Evolutionary conservation across 176 grass and related monocot species (phyloP).

Genomic region (Rhynchospora breviuscula): DNA sequence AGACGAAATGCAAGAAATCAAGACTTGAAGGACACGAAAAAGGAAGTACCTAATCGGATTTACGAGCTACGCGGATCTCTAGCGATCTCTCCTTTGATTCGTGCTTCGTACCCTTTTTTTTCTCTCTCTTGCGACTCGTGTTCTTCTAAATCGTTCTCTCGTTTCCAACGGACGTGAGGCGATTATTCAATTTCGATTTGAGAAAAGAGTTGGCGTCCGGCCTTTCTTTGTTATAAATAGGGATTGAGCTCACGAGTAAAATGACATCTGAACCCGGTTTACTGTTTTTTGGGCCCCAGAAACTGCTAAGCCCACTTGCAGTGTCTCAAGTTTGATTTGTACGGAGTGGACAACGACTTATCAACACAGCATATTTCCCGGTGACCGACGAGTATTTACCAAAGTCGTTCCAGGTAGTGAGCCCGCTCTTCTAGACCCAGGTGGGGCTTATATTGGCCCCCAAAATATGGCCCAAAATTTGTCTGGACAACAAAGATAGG

Average conservation of each 20-base stretch:
- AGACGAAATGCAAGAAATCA: background rate
- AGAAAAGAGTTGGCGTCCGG: constrained; percentile 18
- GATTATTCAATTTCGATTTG: constrained; percentile 15
- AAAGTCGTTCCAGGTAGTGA: background rate
- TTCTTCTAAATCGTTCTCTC: constrained; percentile 12
- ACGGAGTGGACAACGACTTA: background rate
- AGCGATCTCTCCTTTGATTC: background rate
- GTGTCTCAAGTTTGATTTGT: background rate
- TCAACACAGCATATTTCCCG: background rate
- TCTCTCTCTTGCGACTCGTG: constrained; percentile 25
- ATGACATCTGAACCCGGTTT: background rate
- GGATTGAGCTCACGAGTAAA: background rate
- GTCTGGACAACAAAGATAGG: too few relatives aligned
- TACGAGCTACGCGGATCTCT: background rate
- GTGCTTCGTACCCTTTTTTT: too few relatives aligned
- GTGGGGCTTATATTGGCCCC: background rate
- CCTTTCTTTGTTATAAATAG: constrained; percentile 11
- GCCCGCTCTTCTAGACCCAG: background rate
- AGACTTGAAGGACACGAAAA: background rate
- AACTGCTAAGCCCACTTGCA: background rate
- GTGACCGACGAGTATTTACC: background rate
- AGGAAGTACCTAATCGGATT: background rate
- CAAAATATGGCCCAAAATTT: background rate
- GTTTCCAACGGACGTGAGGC: constrained; percentile 8
- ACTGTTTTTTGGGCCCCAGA: background rate